phyloP scores from a whole-genome alignment of 768 basidiomycete genomes.

The Tylopilus subfusipes region DNA sequence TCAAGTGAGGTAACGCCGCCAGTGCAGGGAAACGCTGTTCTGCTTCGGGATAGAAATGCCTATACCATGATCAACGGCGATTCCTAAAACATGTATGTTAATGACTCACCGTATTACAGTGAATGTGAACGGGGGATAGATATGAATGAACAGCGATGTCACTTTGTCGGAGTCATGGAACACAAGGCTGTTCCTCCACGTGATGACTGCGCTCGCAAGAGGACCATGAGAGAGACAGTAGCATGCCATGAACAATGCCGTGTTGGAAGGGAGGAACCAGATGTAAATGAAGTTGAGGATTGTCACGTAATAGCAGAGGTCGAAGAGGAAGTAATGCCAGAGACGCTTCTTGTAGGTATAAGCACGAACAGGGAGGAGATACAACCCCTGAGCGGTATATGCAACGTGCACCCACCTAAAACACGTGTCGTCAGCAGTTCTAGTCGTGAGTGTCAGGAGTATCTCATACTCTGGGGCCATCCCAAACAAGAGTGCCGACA shows the following conservation, averaged over 20 bases:
- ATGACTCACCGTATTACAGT: slow-evolving; percentile 77
- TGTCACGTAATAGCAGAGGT: slow-evolving; percentile 90
- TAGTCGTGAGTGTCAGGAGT: neutral
- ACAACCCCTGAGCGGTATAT: slow-evolving; percentile 74
- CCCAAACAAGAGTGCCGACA: slow-evolving; percentile 85
- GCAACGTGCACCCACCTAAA: slow-evolving; percentile 81
- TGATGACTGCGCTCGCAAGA: slow-evolving; percentile 91
- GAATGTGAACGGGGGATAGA: slow-evolving; percentile 88
- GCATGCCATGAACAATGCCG: slow-evolving; percentile 82
- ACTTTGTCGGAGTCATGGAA: slow-evolving; percentile 98
- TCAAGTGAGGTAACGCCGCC: slow-evolving; percentile 59
- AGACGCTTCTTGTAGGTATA: slow-evolving; percentile 89
- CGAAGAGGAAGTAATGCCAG: slow-evolving; percentile 94
- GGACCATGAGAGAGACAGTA: slow-evolving; percentile 91
- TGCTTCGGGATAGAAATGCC: slow-evolving; percentile 85
- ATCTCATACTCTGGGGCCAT: slow-evolving; percentile 70
- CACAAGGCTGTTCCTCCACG: slow-evolving; percentile 97
- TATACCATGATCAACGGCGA: slow-evolving; percentile 29
- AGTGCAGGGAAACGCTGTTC: slow-evolving; percentile 85
- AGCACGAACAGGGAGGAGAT: slow-evolving; percentile 77
- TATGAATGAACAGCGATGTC: slow-evolving; percentile 91
- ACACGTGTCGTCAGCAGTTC: slow-evolving; percentile 10
- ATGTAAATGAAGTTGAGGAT: slow-evolving; percentile 89
- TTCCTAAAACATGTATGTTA: neutral
- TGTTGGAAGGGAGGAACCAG: slow-evolving; percentile 80